A percentile compares a stretch with the other conserved stretches of the same genome.
These are phyloP conservation scores for Suillus bovinus DNA, from an alignment of 768 basidiomycete species.

Conservation along the genomic window DNA sequence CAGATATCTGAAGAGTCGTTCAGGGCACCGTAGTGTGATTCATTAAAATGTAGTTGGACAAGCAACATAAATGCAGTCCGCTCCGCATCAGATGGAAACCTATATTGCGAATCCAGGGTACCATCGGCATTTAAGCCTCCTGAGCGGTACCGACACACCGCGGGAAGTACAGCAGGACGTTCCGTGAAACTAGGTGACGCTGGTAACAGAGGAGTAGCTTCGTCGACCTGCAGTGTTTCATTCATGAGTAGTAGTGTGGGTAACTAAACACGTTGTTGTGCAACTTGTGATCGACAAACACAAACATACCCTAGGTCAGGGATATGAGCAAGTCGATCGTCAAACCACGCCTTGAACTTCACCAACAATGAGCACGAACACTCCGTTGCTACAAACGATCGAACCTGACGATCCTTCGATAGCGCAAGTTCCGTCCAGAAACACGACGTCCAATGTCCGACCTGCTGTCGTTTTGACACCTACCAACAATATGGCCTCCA, in stretches of 20 bases:
- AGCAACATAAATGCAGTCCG: conserved; percentile 12
- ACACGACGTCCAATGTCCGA: conserved; percentile 29
- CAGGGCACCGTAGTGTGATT: neutral
- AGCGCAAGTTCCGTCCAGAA: conserved; percentile 30
- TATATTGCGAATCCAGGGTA: neutral
- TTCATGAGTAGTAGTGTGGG: neutral
- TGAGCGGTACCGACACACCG: conserved; percentile 2
- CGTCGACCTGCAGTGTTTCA: conserved; percentile 6
- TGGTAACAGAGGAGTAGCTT: conserved; percentile 9
- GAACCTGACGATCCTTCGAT: conserved; percentile 74
- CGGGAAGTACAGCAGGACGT: conserved; percentile 13
- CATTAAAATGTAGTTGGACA: conserved; percentile 9
- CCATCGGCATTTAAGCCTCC: neutral
- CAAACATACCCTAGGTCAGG: conserved; percentile 1
- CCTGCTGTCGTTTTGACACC: conserved; percentile 60
- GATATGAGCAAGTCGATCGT: neutral
- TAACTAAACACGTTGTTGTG: neutral
- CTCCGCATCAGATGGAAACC: conserved; percentile 5
- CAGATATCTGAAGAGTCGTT: neutral
- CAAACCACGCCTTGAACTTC: neutral
- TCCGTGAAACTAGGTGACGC: neutral
- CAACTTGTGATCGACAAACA: neutral
- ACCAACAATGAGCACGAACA: conserved; percentile 52
- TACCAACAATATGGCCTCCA: conserved; percentile 51
- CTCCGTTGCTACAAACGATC: conserved; percentile 77